Evolutionary conservation across 805 yeast genomes (phyloP), one percentile per base, ranked within the genome.

Genomic region (Monosporozyma servazzii): DNA sequence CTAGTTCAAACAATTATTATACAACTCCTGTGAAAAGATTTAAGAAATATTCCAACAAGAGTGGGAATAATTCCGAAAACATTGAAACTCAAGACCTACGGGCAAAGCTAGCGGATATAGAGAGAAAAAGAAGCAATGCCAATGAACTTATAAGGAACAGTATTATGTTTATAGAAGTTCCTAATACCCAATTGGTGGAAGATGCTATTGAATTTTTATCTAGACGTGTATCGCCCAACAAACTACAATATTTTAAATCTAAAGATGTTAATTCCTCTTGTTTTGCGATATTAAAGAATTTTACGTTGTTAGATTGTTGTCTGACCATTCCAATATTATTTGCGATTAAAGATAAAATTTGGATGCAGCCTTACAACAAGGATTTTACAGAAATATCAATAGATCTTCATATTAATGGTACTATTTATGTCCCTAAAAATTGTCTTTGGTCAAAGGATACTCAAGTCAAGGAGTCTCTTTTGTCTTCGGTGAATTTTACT

Each of bases 61-160:
- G 20, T 21, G 43, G 11, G n/a, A 8, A 25, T 13, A 39, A 25
- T 3, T 15, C n/a, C n/a, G 53, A 50, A 13, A 17, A 5, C 15
- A 53, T 51, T 40, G 61, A 57, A 42, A 49, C 58, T 1, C 64
- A 62, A 36, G 65, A 61, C 48, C 50, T 63, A 7, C 61, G 65
- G 65, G 54, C 57, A 40, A 60, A 51, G 18, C 45, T 63, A 18
- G 62, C 62, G 41, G 53, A 51, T 40, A 54, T 63, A 45, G 56
- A 60, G 27, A 50, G 54, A 9, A 49, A 27, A 3, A 33, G 52
- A 39, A 30, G 44, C 20, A 29, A 48, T 25, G 51, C 59, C 1
- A 60, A 52, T 1, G 33, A 27, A 17, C 20, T 33, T 1, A 53
- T 61, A 15, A 52, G 53, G 20, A 56, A 59, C 29, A 57, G 66